Evolutionary conservation across 2,329 filamentous ascomycete species (phyloP).

Genomic region (Nannizziopsis barbatae): DNA sequence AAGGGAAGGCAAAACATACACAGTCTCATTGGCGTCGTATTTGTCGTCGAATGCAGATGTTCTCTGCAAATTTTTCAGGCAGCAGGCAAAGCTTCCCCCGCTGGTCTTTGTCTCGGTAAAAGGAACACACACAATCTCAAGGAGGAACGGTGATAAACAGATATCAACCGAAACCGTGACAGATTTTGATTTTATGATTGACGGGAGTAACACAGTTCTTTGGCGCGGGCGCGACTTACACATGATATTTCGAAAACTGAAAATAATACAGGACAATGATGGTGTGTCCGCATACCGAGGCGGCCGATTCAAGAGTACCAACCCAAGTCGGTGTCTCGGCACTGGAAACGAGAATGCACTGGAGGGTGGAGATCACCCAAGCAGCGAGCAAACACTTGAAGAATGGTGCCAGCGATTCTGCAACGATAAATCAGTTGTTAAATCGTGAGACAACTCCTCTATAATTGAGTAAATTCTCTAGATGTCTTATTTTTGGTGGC

Average conservation of each 20-base stretch:
- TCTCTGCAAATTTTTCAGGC: slow-evolving; percentile 21
- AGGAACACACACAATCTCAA: slow-evolving; percentile 43
- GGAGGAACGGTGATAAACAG: slow-evolving; percentile 17
- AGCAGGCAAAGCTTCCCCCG: slow-evolving; percentile 26
- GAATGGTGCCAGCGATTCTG: slow-evolving; percentile 31
- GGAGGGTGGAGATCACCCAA: background rate
- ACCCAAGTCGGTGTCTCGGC: slow-evolving; percentile 5
- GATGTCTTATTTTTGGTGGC: background rate
- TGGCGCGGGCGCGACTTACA: slow-evolving; percentile 10
- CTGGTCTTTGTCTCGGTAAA: slow-evolving; percentile 39
- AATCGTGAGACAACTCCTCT: slow-evolving; percentile 24
- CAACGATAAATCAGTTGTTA: slow-evolving; percentile 25
- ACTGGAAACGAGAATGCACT: slow-evolving; percentile 1
- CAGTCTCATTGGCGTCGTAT: slow-evolving; percentile 26
- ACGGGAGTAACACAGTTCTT: slow-evolving; percentile 19
- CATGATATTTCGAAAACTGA: slow-evolving; percentile 11
- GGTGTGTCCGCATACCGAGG: slow-evolving; percentile 21
- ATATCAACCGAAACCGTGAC: slow-evolving; percentile 19
- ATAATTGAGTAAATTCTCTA: background rate
- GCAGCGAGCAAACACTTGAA: background rate
- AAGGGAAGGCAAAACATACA: slow-evolving; percentile 11
- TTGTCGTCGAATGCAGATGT: slow-evolving; percentile 17
- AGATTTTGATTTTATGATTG: slow-evolving; percentile 25
- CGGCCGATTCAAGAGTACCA: slow-evolving; percentile 16
- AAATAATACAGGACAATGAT: slow-evolving; percentile 20